These are phyloP conservation scores for Paulownia fortunei DNA, from an alignment of 257 asterid genomes.

Conservation along the genomic window DNA sequence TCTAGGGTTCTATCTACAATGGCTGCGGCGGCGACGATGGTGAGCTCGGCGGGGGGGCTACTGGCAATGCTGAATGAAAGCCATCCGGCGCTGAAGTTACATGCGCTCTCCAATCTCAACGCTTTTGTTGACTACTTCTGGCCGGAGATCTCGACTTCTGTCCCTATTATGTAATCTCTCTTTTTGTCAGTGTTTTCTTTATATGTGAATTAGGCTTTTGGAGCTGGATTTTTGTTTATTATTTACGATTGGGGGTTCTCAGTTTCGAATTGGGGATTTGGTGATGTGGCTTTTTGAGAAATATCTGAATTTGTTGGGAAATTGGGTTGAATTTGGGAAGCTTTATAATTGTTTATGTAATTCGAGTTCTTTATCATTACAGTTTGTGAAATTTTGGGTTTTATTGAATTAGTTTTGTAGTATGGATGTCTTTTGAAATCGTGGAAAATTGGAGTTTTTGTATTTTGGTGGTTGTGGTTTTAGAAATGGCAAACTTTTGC, in stretches of 20 bases:
- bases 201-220: neutral
- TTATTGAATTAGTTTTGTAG: neutral
- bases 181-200: neutral
- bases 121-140: slow-evolving; percentile 70
- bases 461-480: neutral
- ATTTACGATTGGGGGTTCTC: neutral
- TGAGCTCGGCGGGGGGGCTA: slow-evolving; percentile 80
- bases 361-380: slow-evolving; percentile 8
- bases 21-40: slow-evolving; percentile 70
- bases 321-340: neutral
- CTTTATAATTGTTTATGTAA: neutral
- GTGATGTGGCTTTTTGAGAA: neutral
- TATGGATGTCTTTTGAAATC: neutral
- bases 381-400: neutral
- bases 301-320: neutral
- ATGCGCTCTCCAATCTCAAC: slow-evolving; percentile 80
- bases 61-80: slow-evolving; percentile 82
- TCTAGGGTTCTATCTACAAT: slow-evolving; percentile 6
- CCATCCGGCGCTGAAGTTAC: slow-evolving; percentile 68
- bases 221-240: neutral
- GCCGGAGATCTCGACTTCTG: slow-evolving; percentile 87
- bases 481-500: neutral
- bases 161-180: slow-evolving; percentile 58
- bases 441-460: neutral
- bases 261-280: neutral